Evolutionary conservation across 176 grass and related monocot species (phyloP), one percentile per base, ranked within the genome.

Genomic region (Stipa capillata): DNA sequence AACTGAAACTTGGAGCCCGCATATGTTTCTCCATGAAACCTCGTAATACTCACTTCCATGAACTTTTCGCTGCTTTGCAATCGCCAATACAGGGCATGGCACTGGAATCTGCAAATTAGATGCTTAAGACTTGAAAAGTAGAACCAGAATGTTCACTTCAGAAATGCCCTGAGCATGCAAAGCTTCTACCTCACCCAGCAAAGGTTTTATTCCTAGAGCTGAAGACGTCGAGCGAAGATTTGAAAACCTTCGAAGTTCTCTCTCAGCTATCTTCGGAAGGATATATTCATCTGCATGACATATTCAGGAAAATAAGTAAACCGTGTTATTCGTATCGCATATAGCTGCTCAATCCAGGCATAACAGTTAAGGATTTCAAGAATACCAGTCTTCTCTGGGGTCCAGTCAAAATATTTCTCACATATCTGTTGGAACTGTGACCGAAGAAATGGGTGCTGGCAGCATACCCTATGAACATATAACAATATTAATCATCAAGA

Each of bases 221-320:
- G 89, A 92, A 79, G 87, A 90, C 6, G 79, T 79, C 2, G 79
- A 73, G 64, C 76, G 89, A 61, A 97, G 82, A 83, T 92, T 92
- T 39, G 82, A 70, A 86, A 92, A 97, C 47, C 83, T 90, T 66
- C 94, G 79, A 78, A 97, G 94, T 84, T 97, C 89, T 90, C 94
- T 97, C 85, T 94, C 94, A 75, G 94, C 91, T 63, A 97, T 88
- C 79, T 97, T 97, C 9, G 94, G 91, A 76, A 97, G 88, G 76
- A 94, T 92, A 92, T 97, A 97, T 75, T 92, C 79, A 83, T 97
- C 89, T 97, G 78, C 59, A 87, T n/a, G 37, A 65, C 17, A 67
- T 58, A 45, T 32, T 68, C 18, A 83, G 79, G 48, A 18, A 48
- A 83, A 73, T 58, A 63, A 72, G 16, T 72, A 78, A 57, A 73